These are phyloP conservation scores for Fraxinus nigra DNA, from an alignment of 305 asterid species.

Conservation along the genomic window DNA sequence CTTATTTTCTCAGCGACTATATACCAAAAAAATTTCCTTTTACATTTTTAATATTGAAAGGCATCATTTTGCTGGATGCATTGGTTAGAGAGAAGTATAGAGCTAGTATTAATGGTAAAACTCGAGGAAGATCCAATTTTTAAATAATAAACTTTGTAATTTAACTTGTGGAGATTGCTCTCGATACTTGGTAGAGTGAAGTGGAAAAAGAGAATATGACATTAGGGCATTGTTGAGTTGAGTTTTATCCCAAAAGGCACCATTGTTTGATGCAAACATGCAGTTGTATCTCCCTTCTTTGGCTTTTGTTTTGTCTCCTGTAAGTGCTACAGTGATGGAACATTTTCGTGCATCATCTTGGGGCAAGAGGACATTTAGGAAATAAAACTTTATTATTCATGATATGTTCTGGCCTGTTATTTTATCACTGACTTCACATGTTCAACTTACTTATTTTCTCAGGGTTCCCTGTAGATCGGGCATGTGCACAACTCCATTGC, in stretches of 20 bases:
- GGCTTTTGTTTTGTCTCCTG: neutral
- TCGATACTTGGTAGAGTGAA: neutral
- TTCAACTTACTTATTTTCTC: conserved; percentile 5
- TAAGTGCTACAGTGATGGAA: neutral
- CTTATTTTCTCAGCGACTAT: neutral
- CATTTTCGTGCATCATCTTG: neutral
- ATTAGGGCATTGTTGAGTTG: neutral
- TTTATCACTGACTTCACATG: conserved; percentile 1
- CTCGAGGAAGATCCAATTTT: neutral
- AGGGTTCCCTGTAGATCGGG: conserved; percentile 97
- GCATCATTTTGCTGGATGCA: neutral
- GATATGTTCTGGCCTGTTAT: neutral
- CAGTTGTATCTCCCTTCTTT: neutral
- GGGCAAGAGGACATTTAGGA: neutral
- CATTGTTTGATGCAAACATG: neutral
- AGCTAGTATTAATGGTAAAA: neutral
- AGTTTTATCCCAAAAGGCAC: neutral
- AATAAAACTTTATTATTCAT: neutral
- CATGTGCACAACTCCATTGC: conserved; percentile 77
- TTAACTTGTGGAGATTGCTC: neutral
- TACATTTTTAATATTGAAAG: neutral
- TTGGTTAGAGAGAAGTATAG: neutral
- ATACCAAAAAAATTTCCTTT: neutral
- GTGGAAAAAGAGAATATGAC: neutral
- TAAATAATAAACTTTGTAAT: neutral